Conservation (phyloP, 768 basidiomycete species). For the Coprinopsis cinerea region DNA sequence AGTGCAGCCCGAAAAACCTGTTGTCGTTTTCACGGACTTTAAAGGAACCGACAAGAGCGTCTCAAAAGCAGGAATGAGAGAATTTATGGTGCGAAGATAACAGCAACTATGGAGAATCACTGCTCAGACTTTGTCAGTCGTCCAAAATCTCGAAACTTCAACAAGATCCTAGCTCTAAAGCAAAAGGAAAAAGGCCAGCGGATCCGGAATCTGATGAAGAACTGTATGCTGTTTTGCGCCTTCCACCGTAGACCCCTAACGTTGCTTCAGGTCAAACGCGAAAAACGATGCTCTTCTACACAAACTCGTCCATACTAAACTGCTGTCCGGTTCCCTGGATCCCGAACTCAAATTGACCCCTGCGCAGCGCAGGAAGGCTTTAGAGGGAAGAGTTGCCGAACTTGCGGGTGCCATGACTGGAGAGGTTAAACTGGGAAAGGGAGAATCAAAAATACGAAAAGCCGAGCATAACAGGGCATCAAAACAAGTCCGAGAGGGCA, state of each 20-base stretch:
- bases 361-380: slow-evolving; percentile 65
- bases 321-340: slow-evolving; percentile 69
- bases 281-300: slow-evolving; percentile 79
- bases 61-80: slow-evolving; percentile 40
- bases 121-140: no score
- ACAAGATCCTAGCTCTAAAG: slow-evolving; percentile 22
- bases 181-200: slow-evolving; percentile 27
- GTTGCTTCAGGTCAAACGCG: slow-evolving; percentile 51
- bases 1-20: no score
- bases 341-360: slow-evolving; percentile 55
- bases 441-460: slow-evolving; percentile 54
- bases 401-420: no score
- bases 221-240: slow-evolving; percentile 29
- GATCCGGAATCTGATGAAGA: slow-evolving; percentile 59
- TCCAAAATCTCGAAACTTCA: slow-evolving; percentile 66
- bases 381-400: slow-evolving; percentile 75
- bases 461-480: slow-evolving; percentile 66
- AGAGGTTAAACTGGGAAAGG: slow-evolving; percentile 64
- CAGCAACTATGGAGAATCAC: no score
- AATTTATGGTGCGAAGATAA: slow-evolving; percentile 64
- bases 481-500: slow-evolving; percentile 67
- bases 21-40: slow-evolving; percentile 49
- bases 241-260: neutral
- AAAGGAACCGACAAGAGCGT: slow-evolving; percentile 16
- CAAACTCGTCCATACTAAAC: slow-evolving; percentile 71